Base-by-base conservation (phyloP, 352 stramenopile genomes). In the Phytophthora fragariae region DNA sequence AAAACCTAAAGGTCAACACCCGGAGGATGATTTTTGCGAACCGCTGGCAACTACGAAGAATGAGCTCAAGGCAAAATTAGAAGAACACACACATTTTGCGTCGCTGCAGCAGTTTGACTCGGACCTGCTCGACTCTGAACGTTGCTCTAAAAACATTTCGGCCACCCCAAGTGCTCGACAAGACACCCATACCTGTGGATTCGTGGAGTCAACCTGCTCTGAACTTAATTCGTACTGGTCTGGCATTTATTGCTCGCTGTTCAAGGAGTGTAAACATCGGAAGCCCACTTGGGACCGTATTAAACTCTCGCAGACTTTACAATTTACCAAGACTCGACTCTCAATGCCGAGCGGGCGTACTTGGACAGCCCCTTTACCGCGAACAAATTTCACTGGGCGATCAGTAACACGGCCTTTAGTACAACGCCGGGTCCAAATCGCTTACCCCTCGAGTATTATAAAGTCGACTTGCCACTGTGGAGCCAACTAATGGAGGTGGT, bases 351-450 rank as follows among this genome's bases (percentile, higher is more conserved):
- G 11, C 17, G 15, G 15, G 41, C 24, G 1, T 49, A 11, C 5
- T 21, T 61, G 55, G 31, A 61, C 19, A 31, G 15, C 31, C 55
- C 55, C 5, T 17, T 66, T 1, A 66, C 47, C 3, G 47, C 60
- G 2, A 57, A 66, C 31, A 47, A 59, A 35, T 58, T 66, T 33
- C 47, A 50, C 47, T 59, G 60, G 60, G 60, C 47, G 1, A 66
- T 66, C 47, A 57, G 11, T 11, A 49, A 52, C 4, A 24, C 31
- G 21, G 8, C 27, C 9, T n/a, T 14, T 19, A 47, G 60, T 7
- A 57, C 53, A 12, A 37, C 60, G 2, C 21, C 59, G 29, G 60
- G 60, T 2, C 33, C 39, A 9, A 47, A 66, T n/a, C 49, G 60
- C 11, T 29, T 59, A 5, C n/a, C 47, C 24, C 5, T 50, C 0